These are phyloP conservation scores for Dianthus caryophyllus DNA, from an alignment of 148 eudicot species.

Conservation along the genomic window DNA sequence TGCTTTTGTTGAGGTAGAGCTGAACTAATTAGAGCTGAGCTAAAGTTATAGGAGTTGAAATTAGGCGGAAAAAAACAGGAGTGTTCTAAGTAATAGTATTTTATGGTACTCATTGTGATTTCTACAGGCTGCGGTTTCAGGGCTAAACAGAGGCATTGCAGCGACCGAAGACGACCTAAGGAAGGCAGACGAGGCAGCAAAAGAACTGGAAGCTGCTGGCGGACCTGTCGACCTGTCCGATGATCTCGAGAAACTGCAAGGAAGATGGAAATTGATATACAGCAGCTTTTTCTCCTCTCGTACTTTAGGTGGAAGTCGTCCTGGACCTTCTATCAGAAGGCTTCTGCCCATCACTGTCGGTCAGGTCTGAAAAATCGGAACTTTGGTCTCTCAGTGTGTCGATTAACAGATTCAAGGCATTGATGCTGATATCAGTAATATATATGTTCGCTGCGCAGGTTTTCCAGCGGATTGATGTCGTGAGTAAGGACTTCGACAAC, in stretches of 20 bases:
- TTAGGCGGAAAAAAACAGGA: no score
- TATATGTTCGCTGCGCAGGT: constrained; percentile 42
- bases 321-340: constrained; percentile 84
- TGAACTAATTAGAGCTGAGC: no score
- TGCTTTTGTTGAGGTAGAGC: no score
- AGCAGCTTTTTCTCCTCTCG: constrained; percentile 97
- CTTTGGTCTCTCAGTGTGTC: background rate
- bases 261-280: constrained; percentile 85
- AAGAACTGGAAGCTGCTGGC: constrained; percentile 63
- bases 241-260: constrained; percentile 77
- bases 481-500: constrained; percentile 91
- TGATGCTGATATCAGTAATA: background rate
- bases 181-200: constrained; percentile 78
- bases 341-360: constrained; percentile 92
- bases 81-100: background rate
- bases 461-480: constrained; percentile 81
- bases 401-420: background rate
- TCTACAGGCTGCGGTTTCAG: constrained; percentile 71
- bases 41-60: no score
- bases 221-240: constrained; percentile 62
- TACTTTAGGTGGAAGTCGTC: constrained; percentile 90
- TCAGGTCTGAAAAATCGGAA: constrained; percentile 49
- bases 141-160: constrained; percentile 94
- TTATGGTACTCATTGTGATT: background rate
- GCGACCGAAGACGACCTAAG: constrained; percentile 77